Evolutionary conservation across 1,139 yeast species (phyloP).

Genomic region (Pichia sp.): DNA sequence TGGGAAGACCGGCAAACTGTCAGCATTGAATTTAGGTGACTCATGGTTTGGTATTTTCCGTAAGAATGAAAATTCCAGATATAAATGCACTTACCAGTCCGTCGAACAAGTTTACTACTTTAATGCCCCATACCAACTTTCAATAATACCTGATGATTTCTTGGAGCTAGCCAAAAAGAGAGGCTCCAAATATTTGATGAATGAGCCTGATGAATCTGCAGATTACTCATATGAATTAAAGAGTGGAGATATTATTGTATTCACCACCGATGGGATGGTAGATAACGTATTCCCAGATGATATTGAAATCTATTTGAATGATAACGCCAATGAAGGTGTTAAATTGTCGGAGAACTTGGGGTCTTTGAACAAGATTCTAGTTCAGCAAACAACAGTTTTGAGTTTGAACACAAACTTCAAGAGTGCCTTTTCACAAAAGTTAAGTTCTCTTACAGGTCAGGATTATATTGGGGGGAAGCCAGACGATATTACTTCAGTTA

Average conservation of each 20-base stretch:
- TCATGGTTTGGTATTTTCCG: constrained; percentile 86
- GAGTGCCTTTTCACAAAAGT: constrained; percentile 83
- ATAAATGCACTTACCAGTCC: constrained; percentile 60
- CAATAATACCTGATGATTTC: constrained; percentile 70
- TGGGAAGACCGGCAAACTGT: constrained; percentile 46
- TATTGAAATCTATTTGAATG: constrained; percentile 42
- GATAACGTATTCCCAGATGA: constrained; percentile 79
- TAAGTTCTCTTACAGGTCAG: constrained; percentile 60
- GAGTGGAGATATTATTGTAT: constrained; percentile 68
- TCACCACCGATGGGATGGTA: constrained; percentile 92
- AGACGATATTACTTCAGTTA: constrained; percentile 84
- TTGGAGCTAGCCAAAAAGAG: constrained; percentile 50
- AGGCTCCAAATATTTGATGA: constrained; percentile 59
- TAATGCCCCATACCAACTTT: constrained; percentile 87
- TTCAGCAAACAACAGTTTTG: constrained; percentile 59
- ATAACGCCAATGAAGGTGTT: constrained; percentile 19
- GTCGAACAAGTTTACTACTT: constrained; percentile 80
- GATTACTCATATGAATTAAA: constrained; percentile 40
- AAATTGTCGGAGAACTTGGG: constrained; percentile 16
- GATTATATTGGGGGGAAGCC: constrained; percentile 86
- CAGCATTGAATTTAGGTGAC: constrained; percentile 84
- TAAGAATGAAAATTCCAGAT: constrained; percentile 25
- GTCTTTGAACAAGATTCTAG: constrained; percentile 46
- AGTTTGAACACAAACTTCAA: constrained; percentile 72
- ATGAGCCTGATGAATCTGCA: constrained; percentile 50